Evolutionary conservation across 306 rosid species (phyloP), one percentile per base, ranked within the genome.

Genomic region (Begonia loranthoides): DNA sequence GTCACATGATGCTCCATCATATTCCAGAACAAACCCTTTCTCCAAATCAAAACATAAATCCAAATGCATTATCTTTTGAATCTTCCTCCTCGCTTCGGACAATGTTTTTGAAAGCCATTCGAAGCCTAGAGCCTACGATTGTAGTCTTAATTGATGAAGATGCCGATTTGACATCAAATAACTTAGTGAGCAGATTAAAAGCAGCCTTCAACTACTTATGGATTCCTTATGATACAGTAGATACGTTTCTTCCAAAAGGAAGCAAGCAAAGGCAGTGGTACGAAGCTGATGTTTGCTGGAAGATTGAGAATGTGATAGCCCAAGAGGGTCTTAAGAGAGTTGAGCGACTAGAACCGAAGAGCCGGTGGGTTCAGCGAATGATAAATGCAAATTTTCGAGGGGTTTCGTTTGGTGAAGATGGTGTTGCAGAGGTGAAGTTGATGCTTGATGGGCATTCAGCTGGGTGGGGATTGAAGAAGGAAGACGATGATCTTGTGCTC

Each of bases 371-470:
- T 50, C 84, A 80, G 33, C 41, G 99, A 22, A 78, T 90, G 95
- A 65, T 71, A 33, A 71, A 46, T 21, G 87, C 84, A 0, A 66
- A 53, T 19, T 90, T 89, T 50, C 73, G 74, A 10, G 79, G 84
- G 17, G 22, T 80, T 0, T 16, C 61, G 2, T 73, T 86, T 24
- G 82, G 82, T 1, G 99, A 86, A 1, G 99, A 86, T 0, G 74
- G 74, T 1, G 74, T 79, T 14, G 54, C 55, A 17, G 97, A 90
- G 68, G 92, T 86, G 51, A 86, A 80, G 69, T 48, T 60, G 0
- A 86, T 86, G 95, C 92, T 90, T 0, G 99, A 86, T 51, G 95
- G 86, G 57, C 94, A 90, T 61, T 92, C 99, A 1, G 95, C 92
- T 1, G 99, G 99, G 1, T 90, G 99, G 99, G 99, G 99, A 1